phyloP scores from a whole-genome alignment of 1,284 basidiomycete genomes.

The Puccinia coronata region DNA sequence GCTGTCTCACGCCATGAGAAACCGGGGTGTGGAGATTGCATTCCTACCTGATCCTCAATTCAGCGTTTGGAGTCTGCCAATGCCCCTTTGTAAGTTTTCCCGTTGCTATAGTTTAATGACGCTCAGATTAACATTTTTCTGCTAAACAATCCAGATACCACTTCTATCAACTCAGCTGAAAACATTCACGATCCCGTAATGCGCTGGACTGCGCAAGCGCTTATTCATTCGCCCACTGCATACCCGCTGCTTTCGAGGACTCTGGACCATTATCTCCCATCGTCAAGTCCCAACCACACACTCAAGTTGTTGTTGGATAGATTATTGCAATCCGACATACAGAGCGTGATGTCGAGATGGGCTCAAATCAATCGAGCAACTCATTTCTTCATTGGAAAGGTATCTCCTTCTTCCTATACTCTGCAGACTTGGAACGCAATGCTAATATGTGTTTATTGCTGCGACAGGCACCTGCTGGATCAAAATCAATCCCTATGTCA shows the following conservation, averaged over 20 bases:
- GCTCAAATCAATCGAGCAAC: not conserved
- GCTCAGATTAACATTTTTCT: not conserved
- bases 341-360: not conserved
- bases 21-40: constrained; percentile 87
- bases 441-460: not conserved
- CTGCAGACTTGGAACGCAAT: not conserved
- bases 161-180: not conserved
- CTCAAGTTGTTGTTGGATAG: too few relatives aligned
- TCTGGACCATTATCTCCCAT: too few relatives aligned
- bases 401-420: not conserved
- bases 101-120: not conserved
- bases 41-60: constrained; percentile 48
- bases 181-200: constrained; percentile 9
- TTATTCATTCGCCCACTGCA: constrained; percentile 30
- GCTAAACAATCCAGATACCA: not conserved
- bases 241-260: constrained; percentile 27
- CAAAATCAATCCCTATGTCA: too few relatives aligned
- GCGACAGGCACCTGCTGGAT: too few relatives aligned
- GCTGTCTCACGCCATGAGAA: constrained; percentile 95
- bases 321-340: constrained; percentile 40
- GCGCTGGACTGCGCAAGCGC: constrained; percentile 22
- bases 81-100: not conserved
- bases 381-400: constrained; percentile 35
- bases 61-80: not conserved
- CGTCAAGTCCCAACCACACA: too few relatives aligned